Evolutionary conservation across 108 stramenopile species (phyloP), one percentile per base, ranked within the genome.

Genomic region (Heterococcus sp.): DNA sequence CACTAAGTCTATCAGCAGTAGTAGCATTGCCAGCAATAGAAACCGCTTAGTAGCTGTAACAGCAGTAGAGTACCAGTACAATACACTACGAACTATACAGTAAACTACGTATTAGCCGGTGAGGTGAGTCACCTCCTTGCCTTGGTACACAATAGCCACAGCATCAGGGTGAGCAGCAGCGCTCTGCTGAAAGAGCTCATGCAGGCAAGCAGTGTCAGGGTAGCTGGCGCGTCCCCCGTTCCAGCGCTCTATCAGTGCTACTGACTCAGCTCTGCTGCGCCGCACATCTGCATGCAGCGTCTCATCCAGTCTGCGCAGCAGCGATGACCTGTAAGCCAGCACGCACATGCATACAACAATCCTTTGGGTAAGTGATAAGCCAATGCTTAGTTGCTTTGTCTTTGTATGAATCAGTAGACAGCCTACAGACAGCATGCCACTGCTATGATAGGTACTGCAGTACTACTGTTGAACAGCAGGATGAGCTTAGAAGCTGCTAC

Each of bases 71-170:
- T n/a, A n/a, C n/a, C n/a, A n/a, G n/a, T n/a, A n/a, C n/a, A n/a
- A n/a, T n/a, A n/a, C n/a, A n/a, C n/a, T n/a, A n/a, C n/a, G n/a
- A n/a, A n/a, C n/a, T n/a, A n/a, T n/a, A n/a, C n/a, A n/a, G n/a
- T n/a, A n/a, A n/a, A n/a, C n/a, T n/a, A n/a, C n/a, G n/a, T n/a
- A n/a, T n/a, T n/a, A n/a, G n/a, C n/a, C n/a, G n/a, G n/a, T n/a
- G n/a, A n/a, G n/a, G n/a, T 14, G 46, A 58, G 14, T 8, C 46
- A 58, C 33, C 35, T 38, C 26, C 29, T 33, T 46, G 35, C 34
- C 78, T 69, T 78, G 68, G 84, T 85, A 74, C 14, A 85, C 30
- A 46, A 86, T 72, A 33, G 86, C 86, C 28, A 75, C 35, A 75
- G 35, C 36, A 33, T 85, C 84, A 30, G 73, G 82, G 68, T 68